Conservation (phyloP, 805 yeast genomes). For the Candida odintsovae region DNA sequence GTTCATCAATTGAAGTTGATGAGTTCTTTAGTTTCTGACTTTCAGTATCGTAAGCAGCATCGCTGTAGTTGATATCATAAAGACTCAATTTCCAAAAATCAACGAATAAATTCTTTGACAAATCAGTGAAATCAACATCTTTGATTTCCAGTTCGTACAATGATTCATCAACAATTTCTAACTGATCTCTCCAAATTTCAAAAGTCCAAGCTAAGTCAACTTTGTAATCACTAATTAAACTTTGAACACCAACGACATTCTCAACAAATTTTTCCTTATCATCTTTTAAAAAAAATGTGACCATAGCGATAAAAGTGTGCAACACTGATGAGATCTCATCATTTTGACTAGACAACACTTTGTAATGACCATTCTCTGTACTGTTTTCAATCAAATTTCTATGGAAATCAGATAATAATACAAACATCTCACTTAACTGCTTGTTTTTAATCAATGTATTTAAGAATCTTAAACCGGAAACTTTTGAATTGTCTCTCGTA, state of each 20-base stretch:
- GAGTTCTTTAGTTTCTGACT: constrained; percentile 32
- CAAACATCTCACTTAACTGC: constrained; percentile 55
- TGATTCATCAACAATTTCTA: constrained; percentile 24
- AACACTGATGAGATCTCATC: constrained; percentile 71
- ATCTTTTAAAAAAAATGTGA: constrained; percentile 42
- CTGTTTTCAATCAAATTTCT: constrained; percentile 32
- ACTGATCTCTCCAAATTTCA: constrained; percentile 63
- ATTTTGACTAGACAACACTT: constrained; percentile 61
- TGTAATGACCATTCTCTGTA: constrained; percentile 44
- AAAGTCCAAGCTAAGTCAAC: constrained; percentile 63
- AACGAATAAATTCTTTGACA: constrained; percentile 41
- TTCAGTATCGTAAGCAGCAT: constrained; percentile 44
- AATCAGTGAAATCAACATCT: constrained; percentile 20
- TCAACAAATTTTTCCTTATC: constrained; percentile 27
- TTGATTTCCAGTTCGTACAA: constrained; percentile 10
- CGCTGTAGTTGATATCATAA: constrained; percentile 60
- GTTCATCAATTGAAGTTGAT: constrained; percentile 31
- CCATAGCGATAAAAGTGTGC: constrained; percentile 55
- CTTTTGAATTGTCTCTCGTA: constrained; percentile 39
- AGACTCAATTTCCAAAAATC: constrained; percentile 71
- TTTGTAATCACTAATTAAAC: constrained; percentile 36
- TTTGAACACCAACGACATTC: constrained; percentile 35
- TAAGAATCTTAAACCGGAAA: constrained; percentile 47
- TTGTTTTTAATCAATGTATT: constrained; percentile 37
- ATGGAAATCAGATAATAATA: constrained; percentile 50